Percentiles rank a stretch among this genome's conserved stretches.
Evolutionary conservation across 805 yeast species (phyloP).

Genomic region (Candida multigemmis): DNA sequence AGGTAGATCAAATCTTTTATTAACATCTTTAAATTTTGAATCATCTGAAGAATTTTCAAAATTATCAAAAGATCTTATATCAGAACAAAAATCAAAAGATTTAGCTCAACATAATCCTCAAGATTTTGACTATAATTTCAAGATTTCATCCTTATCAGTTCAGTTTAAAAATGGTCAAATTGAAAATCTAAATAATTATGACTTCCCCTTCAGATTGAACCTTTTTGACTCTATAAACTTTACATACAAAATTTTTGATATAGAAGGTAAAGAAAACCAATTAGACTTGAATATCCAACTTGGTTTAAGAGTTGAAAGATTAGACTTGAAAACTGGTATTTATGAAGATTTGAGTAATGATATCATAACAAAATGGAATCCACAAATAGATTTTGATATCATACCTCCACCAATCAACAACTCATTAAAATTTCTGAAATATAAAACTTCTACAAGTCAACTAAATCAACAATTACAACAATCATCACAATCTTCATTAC

Average conservation of each 20-base stretch:
- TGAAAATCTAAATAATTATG: conserved; percentile 8
- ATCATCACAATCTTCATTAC: conserved; percentile 1
- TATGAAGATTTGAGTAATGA: conserved; percentile 14
- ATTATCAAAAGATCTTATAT: conserved; percentile 3
- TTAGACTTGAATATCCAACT: conserved; percentile 3
- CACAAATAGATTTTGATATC: conserved; percentile 26
- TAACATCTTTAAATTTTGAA: conserved; percentile 42
- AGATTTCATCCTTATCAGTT: conserved; percentile 12
- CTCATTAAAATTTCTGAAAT: conserved; percentile 18
- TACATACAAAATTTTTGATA: conserved; percentile 23
- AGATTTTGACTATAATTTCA: conserved; percentile 9
- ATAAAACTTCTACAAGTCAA: conserved; percentile 11
- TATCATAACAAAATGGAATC: conserved; percentile 31
- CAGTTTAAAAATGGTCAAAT: conserved; percentile 20
- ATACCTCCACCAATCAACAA: conserved; percentile 31
- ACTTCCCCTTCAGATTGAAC: conserved; percentile 18
- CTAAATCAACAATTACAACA: conserved; percentile 2
- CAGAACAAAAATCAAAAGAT: no score
- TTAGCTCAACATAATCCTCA: no score
- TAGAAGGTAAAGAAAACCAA: conserved; percentile 12
- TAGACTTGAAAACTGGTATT: no score
- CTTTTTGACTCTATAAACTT: conserved; percentile 23
- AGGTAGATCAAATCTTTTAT: conserved; percentile 32
- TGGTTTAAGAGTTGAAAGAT: no score
- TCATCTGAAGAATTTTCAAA: conserved; percentile 30